Evolutionary conservation across 306 rosid species (phyloP).

Genomic region (Fragaria nilgerrensis): DNA sequence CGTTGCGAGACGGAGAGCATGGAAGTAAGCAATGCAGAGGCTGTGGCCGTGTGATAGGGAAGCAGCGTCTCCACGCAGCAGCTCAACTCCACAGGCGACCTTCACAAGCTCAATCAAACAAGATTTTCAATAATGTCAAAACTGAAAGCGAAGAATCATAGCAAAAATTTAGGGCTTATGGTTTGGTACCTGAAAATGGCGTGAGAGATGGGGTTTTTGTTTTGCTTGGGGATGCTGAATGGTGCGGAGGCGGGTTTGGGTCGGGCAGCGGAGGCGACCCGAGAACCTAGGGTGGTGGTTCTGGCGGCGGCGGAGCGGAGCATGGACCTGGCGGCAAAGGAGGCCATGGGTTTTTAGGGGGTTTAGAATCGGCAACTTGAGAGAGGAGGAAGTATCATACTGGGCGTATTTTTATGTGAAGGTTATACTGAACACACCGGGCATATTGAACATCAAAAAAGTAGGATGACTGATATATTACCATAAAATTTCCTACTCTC

Average conservation of each 20-base stretch:
- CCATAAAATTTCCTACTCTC: no score
- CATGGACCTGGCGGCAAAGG: constrained; percentile 72
- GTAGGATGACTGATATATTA: no score
- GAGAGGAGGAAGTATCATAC: not conserved
- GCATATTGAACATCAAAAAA: no score
- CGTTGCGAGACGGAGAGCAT: constrained; percentile 80
- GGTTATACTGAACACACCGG: no score
- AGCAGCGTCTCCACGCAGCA: constrained; percentile 78
- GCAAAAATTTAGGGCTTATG: not conserved
- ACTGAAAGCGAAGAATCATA: not conserved
- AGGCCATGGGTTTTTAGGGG: constrained; percentile 35
- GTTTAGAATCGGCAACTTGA: constrained; percentile 5
- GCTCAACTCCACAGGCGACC: constrained; percentile 81
- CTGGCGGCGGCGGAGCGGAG: constrained; percentile 61
- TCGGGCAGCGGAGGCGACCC: constrained; percentile 44
- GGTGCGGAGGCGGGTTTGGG: constrained; percentile 42
- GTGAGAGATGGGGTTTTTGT: constrained; percentile 26
- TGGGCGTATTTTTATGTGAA: no score
- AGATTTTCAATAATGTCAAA: not conserved
- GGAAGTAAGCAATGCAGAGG: constrained; percentile 88
- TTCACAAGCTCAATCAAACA: constrained; percentile 12
- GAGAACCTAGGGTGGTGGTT: constrained; percentile 25
- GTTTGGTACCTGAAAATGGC: constrained; percentile 55
- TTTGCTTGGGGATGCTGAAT: constrained; percentile 55
- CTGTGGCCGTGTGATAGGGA: constrained; percentile 85